Conservation (phyloP, 805 yeast species). For the Jamesozyma lodderae region DNA sequence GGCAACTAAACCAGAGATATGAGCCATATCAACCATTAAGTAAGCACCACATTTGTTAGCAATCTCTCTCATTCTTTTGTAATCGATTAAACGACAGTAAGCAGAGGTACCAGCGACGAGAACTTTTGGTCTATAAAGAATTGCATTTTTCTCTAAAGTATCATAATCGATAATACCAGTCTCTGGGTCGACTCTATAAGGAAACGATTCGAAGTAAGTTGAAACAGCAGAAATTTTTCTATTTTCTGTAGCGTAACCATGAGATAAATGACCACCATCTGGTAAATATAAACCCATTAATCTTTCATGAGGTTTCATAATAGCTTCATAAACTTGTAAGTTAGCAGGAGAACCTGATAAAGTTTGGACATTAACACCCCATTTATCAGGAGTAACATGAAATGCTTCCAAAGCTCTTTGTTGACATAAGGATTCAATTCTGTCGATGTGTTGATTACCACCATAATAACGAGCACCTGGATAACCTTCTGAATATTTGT, state of each 20-base stretch:
- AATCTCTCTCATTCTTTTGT: constrained; percentile 90
- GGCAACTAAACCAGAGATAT: constrained; percentile 90
- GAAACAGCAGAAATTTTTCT: constrained; percentile 93
- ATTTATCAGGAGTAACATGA: constrained; percentile 62
- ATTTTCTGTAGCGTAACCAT: constrained; percentile 93
- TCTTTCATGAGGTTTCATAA: constrained; percentile 92
- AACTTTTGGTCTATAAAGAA: constrained; percentile 89
- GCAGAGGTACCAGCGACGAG: constrained; percentile 98
- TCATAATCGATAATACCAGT: constrained; percentile 97
- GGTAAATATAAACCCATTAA: constrained; percentile 97
- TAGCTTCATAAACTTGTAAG: constrained; percentile 90
- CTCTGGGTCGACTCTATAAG: constrained; percentile 83
- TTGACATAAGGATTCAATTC: constrained; percentile 88
- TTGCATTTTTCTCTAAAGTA: constrained; percentile 82
- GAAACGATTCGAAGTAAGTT: constrained; percentile 97
- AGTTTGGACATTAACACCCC: constrained; percentile 98
- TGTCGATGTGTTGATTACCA: constrained; percentile 94
- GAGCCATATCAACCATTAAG: constrained; percentile 96
- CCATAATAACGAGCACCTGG: constrained; percentile 99
- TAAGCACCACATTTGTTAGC: constrained; percentile 98
- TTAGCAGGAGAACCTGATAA: constrained; percentile 97
- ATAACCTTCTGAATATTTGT: constrained; percentile 98
- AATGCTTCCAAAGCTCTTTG: constrained; percentile 90
- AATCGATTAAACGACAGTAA: constrained; percentile 92
- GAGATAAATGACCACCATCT: constrained; percentile 97